Base-by-base conservation (phyloP, 202 grass and related monocot species). In the Panicum virgatum region DNA sequence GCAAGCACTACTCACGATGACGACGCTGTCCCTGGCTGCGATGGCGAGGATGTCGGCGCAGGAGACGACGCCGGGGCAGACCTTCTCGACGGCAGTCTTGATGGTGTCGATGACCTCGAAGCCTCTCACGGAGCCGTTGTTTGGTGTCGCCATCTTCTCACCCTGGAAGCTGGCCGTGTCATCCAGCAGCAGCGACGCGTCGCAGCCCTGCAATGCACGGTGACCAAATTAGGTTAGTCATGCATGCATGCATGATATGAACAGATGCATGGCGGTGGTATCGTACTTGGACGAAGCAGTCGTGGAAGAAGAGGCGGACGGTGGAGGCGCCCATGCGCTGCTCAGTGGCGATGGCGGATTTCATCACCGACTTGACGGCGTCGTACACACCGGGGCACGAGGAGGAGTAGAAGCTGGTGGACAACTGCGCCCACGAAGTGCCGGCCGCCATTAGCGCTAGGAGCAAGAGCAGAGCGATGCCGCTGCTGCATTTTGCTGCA, bases 281-380 rank as follows among this genome's bases (percentile, higher is more conserved):
- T n/a, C n/a, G n/a, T n/a, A n/a, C n/a, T n/a, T 92, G 84, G 78
- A 98, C 92, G 42, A 98, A 97, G 82, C 89, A 97, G 76, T 97
- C 94, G 62, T 94, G 94, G 77, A 97, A 97, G 85, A 97, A 90
- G 73, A 97, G 91, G 12, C 94, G 91, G 14, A 97, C 39, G 48
- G 94, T 74, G 68, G 69, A 97, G 3, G 94, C 94, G 44, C 91
- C 89, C 59, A 94, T 66, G 40, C 91, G 87, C 48, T 66, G 64
- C 83, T 97, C 94, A 1, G 0, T 40, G 8, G 82, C 72, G 30
- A 97, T 77, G 25, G 94, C 94, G 0, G 94, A 23, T 6, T 73
- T 5, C 37, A 97, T 30, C 9, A 48, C 87, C 13, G 73, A 70
- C 80, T 62, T 78, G 9, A 97, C 87, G 1, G 89, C 71, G 63